Evolutionary conservation across 768 basidiomycete species (phyloP).

Genomic region (Lactarius indigo): DNA sequence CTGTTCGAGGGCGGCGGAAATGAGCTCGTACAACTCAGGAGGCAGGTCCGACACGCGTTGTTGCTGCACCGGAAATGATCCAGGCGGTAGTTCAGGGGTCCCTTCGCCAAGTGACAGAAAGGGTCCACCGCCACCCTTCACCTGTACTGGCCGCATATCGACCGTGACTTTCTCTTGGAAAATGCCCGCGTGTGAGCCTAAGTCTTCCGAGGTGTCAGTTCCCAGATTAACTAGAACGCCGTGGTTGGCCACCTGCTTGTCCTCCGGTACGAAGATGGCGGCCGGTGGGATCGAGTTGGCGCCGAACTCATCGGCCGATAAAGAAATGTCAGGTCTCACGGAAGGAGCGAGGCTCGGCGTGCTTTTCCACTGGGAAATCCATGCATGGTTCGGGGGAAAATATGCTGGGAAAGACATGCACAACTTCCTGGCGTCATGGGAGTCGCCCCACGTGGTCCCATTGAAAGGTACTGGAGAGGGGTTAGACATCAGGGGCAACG

Average conservation of each 20-base stretch:
- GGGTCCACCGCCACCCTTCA: neutral
- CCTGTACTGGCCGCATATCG: neutral
- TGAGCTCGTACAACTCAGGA: neutral
- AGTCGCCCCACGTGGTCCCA: neutral
- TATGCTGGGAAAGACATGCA: neutral
- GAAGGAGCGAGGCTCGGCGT: neutral
- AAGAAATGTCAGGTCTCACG: neutral
- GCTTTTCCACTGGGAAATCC: neutral
- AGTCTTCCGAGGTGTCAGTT: neutral
- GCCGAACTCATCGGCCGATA: neutral
- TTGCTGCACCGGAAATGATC: neutral
- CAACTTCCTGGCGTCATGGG: neutral
- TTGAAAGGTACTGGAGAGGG: neutral
- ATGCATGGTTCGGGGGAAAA: neutral
- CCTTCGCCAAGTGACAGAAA: neutral
- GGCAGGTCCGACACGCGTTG: neutral
- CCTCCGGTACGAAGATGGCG: neutral
- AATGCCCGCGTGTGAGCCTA: neutral
- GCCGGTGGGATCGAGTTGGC: neutral
- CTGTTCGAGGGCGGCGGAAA: neutral
- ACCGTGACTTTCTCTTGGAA: neutral
- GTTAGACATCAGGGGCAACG: neutral
- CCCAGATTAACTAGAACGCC: neutral
- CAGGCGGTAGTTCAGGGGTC: neutral
- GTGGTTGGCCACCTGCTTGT: neutral